phyloP scores from a whole-genome alignment of 1,284 basidiomycete species.

The Ustilago sp. region DNA sequence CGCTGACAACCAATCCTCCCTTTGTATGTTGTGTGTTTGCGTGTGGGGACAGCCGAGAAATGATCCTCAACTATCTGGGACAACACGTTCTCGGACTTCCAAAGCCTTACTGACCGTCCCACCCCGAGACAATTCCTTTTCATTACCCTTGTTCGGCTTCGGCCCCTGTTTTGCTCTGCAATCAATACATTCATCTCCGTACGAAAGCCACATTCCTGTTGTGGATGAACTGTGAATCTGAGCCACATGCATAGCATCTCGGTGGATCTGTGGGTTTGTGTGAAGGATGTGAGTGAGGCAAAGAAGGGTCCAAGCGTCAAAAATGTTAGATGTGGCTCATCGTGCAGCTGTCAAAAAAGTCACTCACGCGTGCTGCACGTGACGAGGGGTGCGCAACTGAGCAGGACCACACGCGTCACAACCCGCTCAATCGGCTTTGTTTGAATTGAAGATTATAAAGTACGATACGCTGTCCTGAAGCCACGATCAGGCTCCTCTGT shows the following conservation, averaged over 20 bases:
- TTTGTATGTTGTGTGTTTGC: not conserved
- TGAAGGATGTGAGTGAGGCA: not conserved
- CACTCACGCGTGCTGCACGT: too few relatives aligned
- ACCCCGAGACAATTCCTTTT: not conserved
- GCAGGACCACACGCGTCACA: too few relatives aligned
- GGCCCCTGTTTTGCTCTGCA: not conserved
- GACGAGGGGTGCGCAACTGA: too few relatives aligned
- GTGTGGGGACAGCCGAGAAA: slow-evolving; percentile 55
- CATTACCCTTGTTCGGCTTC: not conserved
- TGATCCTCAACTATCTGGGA: slow-evolving; percentile 64
- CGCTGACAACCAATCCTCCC: not conserved
- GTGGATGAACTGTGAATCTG: not conserved
- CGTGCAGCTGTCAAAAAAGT: slow-evolving; percentile 4
- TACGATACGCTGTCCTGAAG: too few relatives aligned
- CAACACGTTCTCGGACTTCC: slow-evolving; percentile 55
- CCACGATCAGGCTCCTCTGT: too few relatives aligned
- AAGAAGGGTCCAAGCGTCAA: not conserved
- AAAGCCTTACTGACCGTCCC: slow-evolving; percentile 47
- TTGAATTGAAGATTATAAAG: too few relatives aligned
- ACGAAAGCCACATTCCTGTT: not conserved
- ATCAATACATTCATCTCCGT: not conserved
- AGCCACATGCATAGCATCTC: not conserved
- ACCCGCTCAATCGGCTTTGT: too few relatives aligned
- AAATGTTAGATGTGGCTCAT: not conserved
- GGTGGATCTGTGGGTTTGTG: not conserved